phyloP scores from a whole-genome alignment of 208 protist genomes.

The Wallacemonas collosoma region DNA sequence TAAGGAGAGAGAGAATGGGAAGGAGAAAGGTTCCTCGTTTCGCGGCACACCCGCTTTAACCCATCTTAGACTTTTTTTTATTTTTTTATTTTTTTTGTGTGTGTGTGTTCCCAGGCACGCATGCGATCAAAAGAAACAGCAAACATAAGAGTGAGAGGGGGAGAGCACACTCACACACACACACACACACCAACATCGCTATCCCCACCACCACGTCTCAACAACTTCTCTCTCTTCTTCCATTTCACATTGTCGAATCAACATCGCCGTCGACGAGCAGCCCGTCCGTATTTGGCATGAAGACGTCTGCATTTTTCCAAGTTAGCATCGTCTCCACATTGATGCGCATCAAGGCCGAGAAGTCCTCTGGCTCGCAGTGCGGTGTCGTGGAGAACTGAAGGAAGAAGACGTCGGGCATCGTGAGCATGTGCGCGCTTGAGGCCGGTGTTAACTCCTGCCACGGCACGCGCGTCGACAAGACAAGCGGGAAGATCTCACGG shows the following conservation, averaged over 20 bases:
- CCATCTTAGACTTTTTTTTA: neutral
- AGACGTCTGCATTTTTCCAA: slow-evolving; percentile 31
- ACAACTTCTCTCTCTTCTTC: neutral
- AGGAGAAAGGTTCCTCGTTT: no score
- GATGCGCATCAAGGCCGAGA: slow-evolving; percentile 21
- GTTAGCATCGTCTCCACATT: slow-evolving; percentile 19
- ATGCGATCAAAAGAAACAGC: neutral
- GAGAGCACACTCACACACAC: neutral
- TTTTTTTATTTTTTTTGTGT: slow-evolving; percentile 23
- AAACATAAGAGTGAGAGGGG: neutral
- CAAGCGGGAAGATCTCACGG: neutral
- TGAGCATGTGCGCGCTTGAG: neutral
- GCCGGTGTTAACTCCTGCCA: slow-evolving; percentile 20
- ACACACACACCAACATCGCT: neutral
- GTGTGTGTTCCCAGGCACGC: neutral
- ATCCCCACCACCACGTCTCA: neutral
- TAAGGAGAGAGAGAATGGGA: no score
- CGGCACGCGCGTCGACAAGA: neutral
- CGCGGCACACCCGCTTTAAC: no score
- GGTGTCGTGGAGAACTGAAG: slow-evolving; percentile 55
- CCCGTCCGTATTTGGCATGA: slow-evolving; percentile 22
- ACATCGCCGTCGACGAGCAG: slow-evolving; percentile 13
- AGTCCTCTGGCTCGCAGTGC: slow-evolving; percentile 74
- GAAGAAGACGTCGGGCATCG: slow-evolving; percentile 32
- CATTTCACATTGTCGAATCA: neutral